Conservation (phyloP, 2,329 filamentous ascomycete species). For the Pyrenochaeta sp. region DNA sequence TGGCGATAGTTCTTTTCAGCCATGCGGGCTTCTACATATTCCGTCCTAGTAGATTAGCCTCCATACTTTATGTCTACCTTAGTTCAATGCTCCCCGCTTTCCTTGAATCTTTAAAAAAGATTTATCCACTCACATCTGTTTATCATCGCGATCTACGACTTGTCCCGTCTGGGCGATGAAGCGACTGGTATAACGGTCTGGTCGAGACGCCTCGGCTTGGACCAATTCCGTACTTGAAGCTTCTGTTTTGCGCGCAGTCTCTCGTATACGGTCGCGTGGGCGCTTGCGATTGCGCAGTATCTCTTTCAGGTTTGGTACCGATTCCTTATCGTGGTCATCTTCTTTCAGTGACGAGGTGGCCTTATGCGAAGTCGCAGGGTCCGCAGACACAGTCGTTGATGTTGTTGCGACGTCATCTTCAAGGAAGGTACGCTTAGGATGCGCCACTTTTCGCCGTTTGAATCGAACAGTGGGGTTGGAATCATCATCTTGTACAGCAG, state of each 20-base stretch:
- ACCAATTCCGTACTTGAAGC: conserved; percentile 22
- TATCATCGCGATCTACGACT: conserved; percentile 70
- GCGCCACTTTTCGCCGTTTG: conserved; percentile 43
- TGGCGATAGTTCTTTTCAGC: conserved; percentile 61
- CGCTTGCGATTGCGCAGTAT: conserved; percentile 44
- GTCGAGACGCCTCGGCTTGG: conserved; percentile 24
- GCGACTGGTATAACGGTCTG: conserved; percentile 50
- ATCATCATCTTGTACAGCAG: conserved; percentile 19
- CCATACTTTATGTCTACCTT: conserved; percentile 6
- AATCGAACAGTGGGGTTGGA: conserved; percentile 32
- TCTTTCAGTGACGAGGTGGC: conserved; percentile 14
- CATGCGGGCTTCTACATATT: conserved; percentile 84
- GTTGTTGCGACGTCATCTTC: conserved; percentile 18
- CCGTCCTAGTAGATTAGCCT: conserved; percentile 80
- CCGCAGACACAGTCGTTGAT: conserved; percentile 9
- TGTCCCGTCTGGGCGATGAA: conserved; percentile 78
- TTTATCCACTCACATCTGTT: conserved; percentile 75
- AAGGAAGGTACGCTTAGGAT: conserved; percentile 30
- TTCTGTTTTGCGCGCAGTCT: conserved; percentile 30
- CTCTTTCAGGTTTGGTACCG: conserved; percentile 36
- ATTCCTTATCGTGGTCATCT: conserved; percentile 25
- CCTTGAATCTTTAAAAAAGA: not conserved
- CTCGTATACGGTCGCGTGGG: conserved; percentile 32
- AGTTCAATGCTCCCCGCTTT: not conserved
- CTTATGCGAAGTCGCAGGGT: conserved; percentile 10